Evolutionary conservation across 306 rosid genomes (phyloP).

Genomic region (Medicago lupulina): DNA sequence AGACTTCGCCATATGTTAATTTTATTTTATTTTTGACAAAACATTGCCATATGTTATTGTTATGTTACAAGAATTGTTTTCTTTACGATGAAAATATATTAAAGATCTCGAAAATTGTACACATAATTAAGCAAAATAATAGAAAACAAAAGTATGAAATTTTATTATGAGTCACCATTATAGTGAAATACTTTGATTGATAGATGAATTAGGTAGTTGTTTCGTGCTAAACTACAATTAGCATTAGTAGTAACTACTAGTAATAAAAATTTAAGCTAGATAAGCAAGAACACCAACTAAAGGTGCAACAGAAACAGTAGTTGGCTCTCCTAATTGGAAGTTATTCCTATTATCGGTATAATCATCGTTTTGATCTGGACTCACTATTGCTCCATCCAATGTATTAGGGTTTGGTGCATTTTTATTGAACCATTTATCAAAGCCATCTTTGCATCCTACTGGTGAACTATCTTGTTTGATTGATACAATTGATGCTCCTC

Average conservation of each 20-base stretch:
- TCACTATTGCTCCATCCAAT: conserved; percentile 60
- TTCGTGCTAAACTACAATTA: neutral
- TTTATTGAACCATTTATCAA: conserved; percentile 44
- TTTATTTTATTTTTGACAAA: too few relatives aligned
- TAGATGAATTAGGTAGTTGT: neutral
- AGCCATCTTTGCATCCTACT: conserved; percentile 60
- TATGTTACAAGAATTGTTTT: too few relatives aligned
- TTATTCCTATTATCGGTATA: conserved; percentile 49
- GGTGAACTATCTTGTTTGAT: conserved; percentile 37
- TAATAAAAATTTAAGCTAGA: conserved; percentile 41
- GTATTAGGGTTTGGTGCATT: conserved; percentile 62
- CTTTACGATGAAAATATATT: too few relatives aligned
- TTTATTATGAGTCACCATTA: neutral
- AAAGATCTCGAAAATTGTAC: neutral
- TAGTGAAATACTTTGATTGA: neutral
- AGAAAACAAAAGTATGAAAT: neutral
- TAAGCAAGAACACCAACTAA: conserved; percentile 65
- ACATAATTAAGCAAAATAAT: too few relatives aligned
- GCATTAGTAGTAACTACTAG: neutral
- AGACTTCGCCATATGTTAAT: too few relatives aligned
- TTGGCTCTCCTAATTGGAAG: conserved; percentile 55
- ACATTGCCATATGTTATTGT: too few relatives aligned
- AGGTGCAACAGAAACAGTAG: conserved; percentile 55
- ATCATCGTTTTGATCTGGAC: conserved; percentile 50
- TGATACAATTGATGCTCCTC: conserved; percentile 73